These are phyloP conservation scores for Spongispora temasekensis DNA, from an alignment of 1,284 basidiomycete genomes.

Conservation along the genomic window DNA sequence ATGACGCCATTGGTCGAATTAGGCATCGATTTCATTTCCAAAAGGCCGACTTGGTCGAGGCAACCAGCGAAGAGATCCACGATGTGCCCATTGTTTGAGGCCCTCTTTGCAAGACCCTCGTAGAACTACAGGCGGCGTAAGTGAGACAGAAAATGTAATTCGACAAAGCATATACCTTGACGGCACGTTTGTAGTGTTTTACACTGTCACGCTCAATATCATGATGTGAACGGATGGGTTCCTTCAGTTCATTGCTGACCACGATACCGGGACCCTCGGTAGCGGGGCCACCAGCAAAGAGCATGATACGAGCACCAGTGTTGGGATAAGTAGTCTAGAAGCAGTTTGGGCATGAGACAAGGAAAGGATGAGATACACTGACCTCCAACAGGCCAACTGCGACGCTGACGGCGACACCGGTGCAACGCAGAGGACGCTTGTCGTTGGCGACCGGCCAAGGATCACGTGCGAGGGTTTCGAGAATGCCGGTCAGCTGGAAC, in stretches of 20 bases:
- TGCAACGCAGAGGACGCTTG: slow-evolving; percentile 94
- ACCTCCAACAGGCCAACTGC: slow-evolving; percentile 95
- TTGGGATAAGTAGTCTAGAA: slow-evolving; percentile 87
- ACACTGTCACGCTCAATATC: slow-evolving; percentile 98
- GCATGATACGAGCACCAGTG: slow-evolving; percentile 95
- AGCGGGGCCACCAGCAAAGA: slow-evolving; percentile 95
- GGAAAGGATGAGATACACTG: slow-evolving; percentile 16
- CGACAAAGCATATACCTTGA: slow-evolving; percentile 63
- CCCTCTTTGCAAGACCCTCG: slow-evolving; percentile 92
- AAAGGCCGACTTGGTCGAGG: slow-evolving; percentile 95
- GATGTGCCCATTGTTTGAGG: slow-evolving; percentile 92
- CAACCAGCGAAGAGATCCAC: slow-evolving; percentile 97
- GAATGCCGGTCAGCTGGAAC: slow-evolving; percentile 93
- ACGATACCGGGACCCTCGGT: slow-evolving; percentile 98
- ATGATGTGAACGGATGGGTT: slow-evolving; percentile 98
- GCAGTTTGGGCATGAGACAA: slow-evolving; percentile 1
- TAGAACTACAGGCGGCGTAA: slow-evolving; percentile 69
- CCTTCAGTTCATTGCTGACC: slow-evolving; percentile 93
- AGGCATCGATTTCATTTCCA: slow-evolving; percentile 96
- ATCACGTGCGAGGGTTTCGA: slow-evolving; percentile 89
- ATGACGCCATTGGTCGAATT: slow-evolving; percentile 98
- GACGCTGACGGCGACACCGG: slow-evolving; percentile 92
- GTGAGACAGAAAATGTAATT: slow-evolving; percentile 2
- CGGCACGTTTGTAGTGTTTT: slow-evolving; percentile 97
- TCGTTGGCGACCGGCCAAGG: slow-evolving; percentile 98